These are phyloP conservation scores for Amanita rimosa DNA, from an alignment of 768 basidiomycete genomes.

Conservation along the genomic window DNA sequence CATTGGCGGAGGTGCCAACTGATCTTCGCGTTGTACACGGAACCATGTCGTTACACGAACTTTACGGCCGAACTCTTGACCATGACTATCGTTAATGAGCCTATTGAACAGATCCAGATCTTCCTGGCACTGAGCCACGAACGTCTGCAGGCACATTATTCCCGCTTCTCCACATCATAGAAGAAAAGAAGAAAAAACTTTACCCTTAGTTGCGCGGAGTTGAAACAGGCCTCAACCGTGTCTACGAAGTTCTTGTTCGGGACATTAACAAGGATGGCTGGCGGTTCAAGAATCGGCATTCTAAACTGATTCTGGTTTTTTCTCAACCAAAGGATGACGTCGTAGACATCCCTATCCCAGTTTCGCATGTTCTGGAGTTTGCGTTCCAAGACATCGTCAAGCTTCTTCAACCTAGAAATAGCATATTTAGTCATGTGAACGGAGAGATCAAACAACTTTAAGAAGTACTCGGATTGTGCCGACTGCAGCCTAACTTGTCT, in stretches of 20 bases:
- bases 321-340: constrained; percentile 66
- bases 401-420: constrained; percentile 33
- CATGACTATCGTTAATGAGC: constrained; percentile 53
- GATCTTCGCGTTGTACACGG: constrained; percentile 29
- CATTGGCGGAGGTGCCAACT: constrained; percentile 42
- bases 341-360: constrained; percentile 50
- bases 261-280: constrained; percentile 60
- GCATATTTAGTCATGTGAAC: not conserved
- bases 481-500: constrained; percentile 12
- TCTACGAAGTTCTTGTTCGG: constrained; percentile 50
- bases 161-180: not conserved
- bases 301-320: constrained; percentile 54
- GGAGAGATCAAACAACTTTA: constrained; percentile 4
- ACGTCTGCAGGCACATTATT: constrained; percentile 38
- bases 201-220: constrained; percentile 50
- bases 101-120: constrained; percentile 68
- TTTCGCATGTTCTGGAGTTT: constrained; percentile 42
- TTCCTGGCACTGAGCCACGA: constrained; percentile 74
- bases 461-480: constrained; percentile 17
- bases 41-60: constrained; percentile 61
- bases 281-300: constrained; percentile 81
- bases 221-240: constrained; percentile 69
- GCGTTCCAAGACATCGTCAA: constrained; percentile 44
- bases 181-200: constrained; percentile 11
- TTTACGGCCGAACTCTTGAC: constrained; percentile 30